Conservation (phyloP, 2,329 filamentous ascomycete species). For the Monascus ruber region DNA sequence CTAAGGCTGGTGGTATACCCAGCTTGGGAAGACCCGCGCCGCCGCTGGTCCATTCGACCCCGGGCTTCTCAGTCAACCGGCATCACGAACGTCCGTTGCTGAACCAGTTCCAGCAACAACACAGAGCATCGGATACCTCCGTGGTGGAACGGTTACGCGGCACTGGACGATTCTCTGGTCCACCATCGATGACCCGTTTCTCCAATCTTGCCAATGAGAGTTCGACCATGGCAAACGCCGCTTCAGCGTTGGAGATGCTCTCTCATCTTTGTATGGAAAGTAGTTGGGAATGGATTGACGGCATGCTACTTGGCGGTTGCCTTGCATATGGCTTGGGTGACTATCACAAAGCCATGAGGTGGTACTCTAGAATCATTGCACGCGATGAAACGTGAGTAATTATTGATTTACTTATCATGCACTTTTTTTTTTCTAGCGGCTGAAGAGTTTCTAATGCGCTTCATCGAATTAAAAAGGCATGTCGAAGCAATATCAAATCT, state of each 20-base stretch:
- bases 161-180: slow-evolving; percentile 18
- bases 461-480: slow-evolving; percentile 45
- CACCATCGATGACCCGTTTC: slow-evolving; percentile 20
- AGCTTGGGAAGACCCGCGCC: slow-evolving; percentile 7
- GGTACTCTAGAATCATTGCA: slow-evolving; percentile 45
- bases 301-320: slow-evolving; percentile 83
- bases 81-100: slow-evolving; percentile 15
- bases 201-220: slow-evolving; percentile 15
- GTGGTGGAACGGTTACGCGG: slow-evolving; percentile 20
- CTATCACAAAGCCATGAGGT: slow-evolving; percentile 55
- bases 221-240: slow-evolving; percentile 47
- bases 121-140: slow-evolving; percentile 15
- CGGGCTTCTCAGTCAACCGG: slow-evolving; percentile 5
- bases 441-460: slow-evolving; percentile 1
- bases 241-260: slow-evolving; percentile 58
- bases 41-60: slow-evolving; percentile 4
- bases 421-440: slow-evolving; percentile 6
- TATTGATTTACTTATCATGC: background rate
- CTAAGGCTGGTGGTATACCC: slow-evolving; percentile 7
- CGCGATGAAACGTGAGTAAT: slow-evolving; percentile 43
- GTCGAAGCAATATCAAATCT: slow-evolving; percentile 91
- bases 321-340: slow-evolving; percentile 80
- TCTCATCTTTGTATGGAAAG: slow-evolving; percentile 66
- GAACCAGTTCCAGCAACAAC: slow-evolving; percentile 12
- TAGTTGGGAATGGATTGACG: slow-evolving; percentile 81